Conservation (phyloP, 164 flowering plant genomes). For the Piper betle region DNA sequence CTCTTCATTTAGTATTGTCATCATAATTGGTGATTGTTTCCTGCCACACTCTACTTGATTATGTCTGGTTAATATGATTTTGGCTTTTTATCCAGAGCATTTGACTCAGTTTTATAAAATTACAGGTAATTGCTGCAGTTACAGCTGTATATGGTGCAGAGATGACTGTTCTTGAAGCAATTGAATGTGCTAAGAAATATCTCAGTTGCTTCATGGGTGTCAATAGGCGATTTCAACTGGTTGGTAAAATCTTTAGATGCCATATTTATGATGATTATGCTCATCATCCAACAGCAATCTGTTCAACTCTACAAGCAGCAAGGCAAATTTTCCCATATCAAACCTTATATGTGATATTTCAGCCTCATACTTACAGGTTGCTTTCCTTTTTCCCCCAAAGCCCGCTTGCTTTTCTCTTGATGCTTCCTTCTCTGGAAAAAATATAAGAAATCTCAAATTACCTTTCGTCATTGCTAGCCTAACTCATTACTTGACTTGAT, state of each 20-base stretch:
- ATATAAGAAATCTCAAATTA: no score
- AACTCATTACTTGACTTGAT: no score
- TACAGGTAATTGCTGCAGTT: constrained; percentile 30
- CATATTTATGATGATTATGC: constrained; percentile 40
- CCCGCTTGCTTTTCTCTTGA: background rate
- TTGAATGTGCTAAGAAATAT: constrained; percentile 12
- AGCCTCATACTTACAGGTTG: constrained; percentile 42
- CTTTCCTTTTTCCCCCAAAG: constrained; percentile 3
- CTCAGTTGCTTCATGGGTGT: constrained; percentile 27
- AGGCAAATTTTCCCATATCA: constrained; percentile 23
- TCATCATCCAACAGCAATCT: constrained; percentile 40
- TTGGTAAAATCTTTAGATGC: constrained; percentile 22
- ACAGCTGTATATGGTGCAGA: constrained; percentile 12
- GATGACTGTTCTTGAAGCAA: constrained; percentile 10
- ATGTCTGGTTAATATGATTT: background rate
- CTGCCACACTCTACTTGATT: no score
- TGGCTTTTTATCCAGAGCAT: background rate
- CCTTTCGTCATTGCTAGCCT: no score
- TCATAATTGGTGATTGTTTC: no score
- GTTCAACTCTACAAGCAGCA: constrained; percentile 34
- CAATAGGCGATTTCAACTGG: constrained; percentile 34
- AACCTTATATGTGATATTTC: constrained; percentile 28
- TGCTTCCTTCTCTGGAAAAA: no score
- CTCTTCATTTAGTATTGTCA: no score
- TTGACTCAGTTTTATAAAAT: background rate